These are phyloP conservation scores for Irpex rosettiformis DNA, from an alignment of 1,284 basidiomycete species.

Conservation along the genomic window DNA sequence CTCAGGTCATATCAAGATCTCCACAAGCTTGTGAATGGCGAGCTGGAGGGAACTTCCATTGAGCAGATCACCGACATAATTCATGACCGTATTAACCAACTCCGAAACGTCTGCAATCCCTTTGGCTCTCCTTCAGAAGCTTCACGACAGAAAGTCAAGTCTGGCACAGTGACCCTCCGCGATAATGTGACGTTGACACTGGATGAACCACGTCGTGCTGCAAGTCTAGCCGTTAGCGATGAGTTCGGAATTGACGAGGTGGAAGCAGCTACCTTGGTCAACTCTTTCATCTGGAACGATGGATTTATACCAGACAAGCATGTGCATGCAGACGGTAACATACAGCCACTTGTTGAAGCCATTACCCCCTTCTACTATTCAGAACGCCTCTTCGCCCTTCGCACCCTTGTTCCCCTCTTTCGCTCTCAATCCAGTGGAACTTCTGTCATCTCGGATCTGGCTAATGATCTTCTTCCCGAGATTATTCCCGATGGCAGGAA, in stretches of 20 bases:
- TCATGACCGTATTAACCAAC: constrained; percentile 49
- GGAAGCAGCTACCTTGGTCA: constrained; percentile 66
- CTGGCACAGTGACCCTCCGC: constrained; percentile 58
- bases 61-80: constrained; percentile 59
- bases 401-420: constrained; percentile 60
- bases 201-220: constrained; percentile 66
- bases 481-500: constrained; percentile 59
- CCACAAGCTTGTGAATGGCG: constrained; percentile 55
- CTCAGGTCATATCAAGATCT: constrained; percentile 64
- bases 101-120: constrained; percentile 52
- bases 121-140: constrained; percentile 66
- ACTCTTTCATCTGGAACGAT: constrained; percentile 78
- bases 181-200: constrained; percentile 62
- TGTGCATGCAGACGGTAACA: constrained; percentile 7
- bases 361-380: constrained; percentile 80
- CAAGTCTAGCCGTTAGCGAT: constrained; percentile 64
- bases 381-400: constrained; percentile 68
- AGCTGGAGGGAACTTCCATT: constrained; percentile 50
- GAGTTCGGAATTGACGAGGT: constrained; percentile 76
- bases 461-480: constrained; percentile 50
- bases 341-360: constrained; percentile 49
- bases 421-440: constrained; percentile 54
- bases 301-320: constrained; percentile 53
- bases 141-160: constrained; percentile 64
- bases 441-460: constrained; percentile 53